Base-by-base conservation (phyloP, 2,329 filamentous ascomycete species). In the Paradendryphiella salina region DNA sequence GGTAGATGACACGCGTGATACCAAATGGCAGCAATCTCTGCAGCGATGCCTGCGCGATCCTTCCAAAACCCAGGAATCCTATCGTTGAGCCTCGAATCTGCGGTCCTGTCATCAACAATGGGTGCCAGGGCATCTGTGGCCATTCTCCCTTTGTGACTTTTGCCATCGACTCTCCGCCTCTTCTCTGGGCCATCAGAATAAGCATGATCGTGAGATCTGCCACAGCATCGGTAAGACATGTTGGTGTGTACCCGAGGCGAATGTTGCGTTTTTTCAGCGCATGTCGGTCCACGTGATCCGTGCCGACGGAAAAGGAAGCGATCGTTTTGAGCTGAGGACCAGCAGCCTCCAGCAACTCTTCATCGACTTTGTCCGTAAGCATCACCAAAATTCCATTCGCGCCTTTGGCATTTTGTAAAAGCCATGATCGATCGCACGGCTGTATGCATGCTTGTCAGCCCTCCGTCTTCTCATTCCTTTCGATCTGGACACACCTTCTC, bases 271-370 rank as follows among this genome's bases (percentile, higher is more conserved):
- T 54, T 47, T 66, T 69, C 2, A 69, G 56, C 1, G 60, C 58
- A 6, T 49, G 46, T 3, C 56, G 56, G 41, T 69, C 61, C 5
- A 70, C 57, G 40, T 69, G 65, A 45, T 69, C 65, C 10, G 63
- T 69, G 1, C 66, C 67, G n/a, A 69, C 63, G 7, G 65, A 68
- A 50, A 68, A 69, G 0, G 67, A 69, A 2, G 67, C 64, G 20
- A 70, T 59, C 3, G 53, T 60, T 50, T 65, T 68, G 4, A 70
- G 49, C 13, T 56, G 45, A 7, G 46, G 23, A 10, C 66, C 66
- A 1, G 65, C 60, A 18, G 60, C 50, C 9, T 59, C 18, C 5
- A 70, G 29, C 3, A 70, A 57, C 23, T 67, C 65, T 38, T 60
- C 49, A 36, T 70, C 63, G 41, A 64, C 49, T 37, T 59, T 63